These are phyloP conservation scores for Boletus pseudopeckii DNA, from an alignment of 768 basidiomycete genomes.

Conservation along the genomic window DNA sequence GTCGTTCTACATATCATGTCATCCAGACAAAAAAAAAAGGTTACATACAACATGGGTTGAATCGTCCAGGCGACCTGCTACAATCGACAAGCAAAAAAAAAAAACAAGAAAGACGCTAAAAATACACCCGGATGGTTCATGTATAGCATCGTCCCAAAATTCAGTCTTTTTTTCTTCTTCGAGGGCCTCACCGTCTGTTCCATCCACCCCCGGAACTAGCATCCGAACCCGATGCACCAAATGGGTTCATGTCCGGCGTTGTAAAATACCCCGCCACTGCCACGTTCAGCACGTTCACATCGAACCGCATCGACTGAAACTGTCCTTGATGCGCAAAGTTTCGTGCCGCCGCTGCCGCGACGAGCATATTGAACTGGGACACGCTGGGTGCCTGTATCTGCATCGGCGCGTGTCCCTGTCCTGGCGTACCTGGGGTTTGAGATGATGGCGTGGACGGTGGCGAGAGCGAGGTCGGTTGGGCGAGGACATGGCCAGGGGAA, in stretches of 20 bases:
- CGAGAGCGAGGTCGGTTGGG: constrained; percentile 1
- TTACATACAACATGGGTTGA: background rate
- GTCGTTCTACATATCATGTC: background rate
- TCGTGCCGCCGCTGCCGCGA: constrained; percentile 20
- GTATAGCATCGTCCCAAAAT: no score
- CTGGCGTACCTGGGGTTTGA: background rate
- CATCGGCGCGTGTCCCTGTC: background rate
- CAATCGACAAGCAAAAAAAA: background rate
- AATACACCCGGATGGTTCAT: constrained; percentile 2
- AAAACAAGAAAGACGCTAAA: no score
- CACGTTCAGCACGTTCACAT: constrained; percentile 11
- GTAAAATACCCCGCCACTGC: constrained; percentile 19
- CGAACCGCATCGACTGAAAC: constrained; percentile 23
- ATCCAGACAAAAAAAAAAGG: no score
- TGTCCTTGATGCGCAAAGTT: constrained; percentile 23
- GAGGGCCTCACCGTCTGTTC: constrained; percentile 10
- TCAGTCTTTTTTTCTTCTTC: background rate
- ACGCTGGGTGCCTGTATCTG: constrained; percentile 7
- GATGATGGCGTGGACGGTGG: constrained; percentile 4
- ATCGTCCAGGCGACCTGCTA: background rate
- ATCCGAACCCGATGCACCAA: constrained; percentile 10
- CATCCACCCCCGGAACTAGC: background rate
- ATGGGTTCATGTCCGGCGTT: constrained; percentile 13
- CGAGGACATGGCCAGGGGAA: background rate
- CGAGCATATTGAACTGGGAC: constrained; percentile 30